Percentiles rank a stretch among this genome's conserved stretches.
Evolutionary conservation across 2,329 filamentous ascomycete species (phyloP).

Genomic region (Cladorrhinum sp.): DNA sequence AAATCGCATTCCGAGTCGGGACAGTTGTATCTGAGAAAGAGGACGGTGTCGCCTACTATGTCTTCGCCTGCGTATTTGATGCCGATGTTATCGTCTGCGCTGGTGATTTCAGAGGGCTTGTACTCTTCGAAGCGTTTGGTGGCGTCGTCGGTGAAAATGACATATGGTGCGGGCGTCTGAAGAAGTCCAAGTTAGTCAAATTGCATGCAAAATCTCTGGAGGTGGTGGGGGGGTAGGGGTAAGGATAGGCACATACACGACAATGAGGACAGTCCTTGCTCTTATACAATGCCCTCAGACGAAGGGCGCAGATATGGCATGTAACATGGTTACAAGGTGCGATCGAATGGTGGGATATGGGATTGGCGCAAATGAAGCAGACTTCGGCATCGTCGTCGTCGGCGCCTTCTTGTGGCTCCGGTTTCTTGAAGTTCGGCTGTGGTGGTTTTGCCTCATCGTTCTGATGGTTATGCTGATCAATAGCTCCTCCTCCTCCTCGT

Average conservation of each 20-base stretch:
- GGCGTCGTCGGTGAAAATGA: conserved; percentile 87
- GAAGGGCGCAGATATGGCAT: conserved; percentile 91
- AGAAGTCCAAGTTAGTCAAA: conserved; percentile 1
- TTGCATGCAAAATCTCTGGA: neutral
- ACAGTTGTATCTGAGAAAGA: conserved; percentile 91
- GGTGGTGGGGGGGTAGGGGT: too few relatives aligned
- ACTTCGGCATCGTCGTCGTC: conserved; percentile 70
- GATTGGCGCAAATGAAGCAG: conserved; percentile 96
- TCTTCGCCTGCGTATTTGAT: conserved; percentile 87
- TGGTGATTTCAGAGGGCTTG: conserved; percentile 66
- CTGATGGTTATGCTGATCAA: conserved; percentile 18
- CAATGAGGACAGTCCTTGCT: conserved; percentile 97
- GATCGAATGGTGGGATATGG: conserved; percentile 81
- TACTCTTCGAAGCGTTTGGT: conserved; percentile 87
- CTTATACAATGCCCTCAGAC: conserved; percentile 92
- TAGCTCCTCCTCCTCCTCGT: conserved; percentile 34
- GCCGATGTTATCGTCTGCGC: conserved; percentile 78
- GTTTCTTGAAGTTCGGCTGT: conserved; percentile 27
- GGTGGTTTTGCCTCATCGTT: conserved; percentile 20
- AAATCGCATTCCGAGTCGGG: conserved; percentile 78
- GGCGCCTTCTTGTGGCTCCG: conserved; percentile 31
- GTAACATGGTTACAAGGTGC: conserved; percentile 94
- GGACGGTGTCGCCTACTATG: conserved; percentile 85
- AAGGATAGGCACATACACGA: conserved; percentile 56
- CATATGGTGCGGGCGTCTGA: conserved; percentile 66